Conservation (phyloP, 352 stramenopile genomes). For the Phytopythium mirpurense region DNA sequence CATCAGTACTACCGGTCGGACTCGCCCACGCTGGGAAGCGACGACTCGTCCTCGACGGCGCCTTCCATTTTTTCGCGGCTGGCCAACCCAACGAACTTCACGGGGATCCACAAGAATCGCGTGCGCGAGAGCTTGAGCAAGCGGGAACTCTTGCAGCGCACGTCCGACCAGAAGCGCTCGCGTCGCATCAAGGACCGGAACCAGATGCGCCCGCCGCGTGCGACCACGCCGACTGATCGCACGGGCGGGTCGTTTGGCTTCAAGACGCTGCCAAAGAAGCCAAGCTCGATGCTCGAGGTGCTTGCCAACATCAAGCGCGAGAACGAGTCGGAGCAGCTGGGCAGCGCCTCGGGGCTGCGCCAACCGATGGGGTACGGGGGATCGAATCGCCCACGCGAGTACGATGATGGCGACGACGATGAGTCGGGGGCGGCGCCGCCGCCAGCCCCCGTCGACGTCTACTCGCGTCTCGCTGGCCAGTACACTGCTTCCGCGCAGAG, state of each 20-base stretch:
- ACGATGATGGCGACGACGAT: slow-evolving; percentile 27
- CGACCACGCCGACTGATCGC: slow-evolving; percentile 51
- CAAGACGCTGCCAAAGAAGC: slow-evolving; percentile 51
- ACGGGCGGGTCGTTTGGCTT: slow-evolving; percentile 30
- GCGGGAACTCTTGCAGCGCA: slow-evolving; percentile 72
- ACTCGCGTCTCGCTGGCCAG: slow-evolving; percentile 71
- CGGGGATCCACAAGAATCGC: slow-evolving; percentile 85
- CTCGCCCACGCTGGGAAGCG: slow-evolving; percentile 49
- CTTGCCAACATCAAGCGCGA: slow-evolving; percentile 80
- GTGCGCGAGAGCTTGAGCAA: slow-evolving; percentile 75
- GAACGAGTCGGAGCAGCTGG: slow-evolving; percentile 59
- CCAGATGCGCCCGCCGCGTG: slow-evolving; percentile 41
- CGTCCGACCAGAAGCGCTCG: slow-evolving; percentile 65
- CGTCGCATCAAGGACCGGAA: slow-evolving; percentile 64
- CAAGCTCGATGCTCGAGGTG: slow-evolving; percentile 72
- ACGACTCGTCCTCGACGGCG: slow-evolving; percentile 48
- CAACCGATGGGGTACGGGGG: slow-evolving; percentile 39
- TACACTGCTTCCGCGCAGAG: slow-evolving; percentile 82
- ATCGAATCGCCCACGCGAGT: slow-evolving; percentile 26
- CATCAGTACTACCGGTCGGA: slow-evolving; percentile 30
- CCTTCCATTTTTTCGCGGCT: slow-evolving; percentile 82
- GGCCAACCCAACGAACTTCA: slow-evolving; percentile 85
- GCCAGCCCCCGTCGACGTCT: slow-evolving; percentile 63
- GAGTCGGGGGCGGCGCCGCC: slow-evolving; percentile 28
- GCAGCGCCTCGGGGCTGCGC: slow-evolving; percentile 34